Conservation (phyloP, 441 rosid species). For the Mallotus japonicus region DNA sequence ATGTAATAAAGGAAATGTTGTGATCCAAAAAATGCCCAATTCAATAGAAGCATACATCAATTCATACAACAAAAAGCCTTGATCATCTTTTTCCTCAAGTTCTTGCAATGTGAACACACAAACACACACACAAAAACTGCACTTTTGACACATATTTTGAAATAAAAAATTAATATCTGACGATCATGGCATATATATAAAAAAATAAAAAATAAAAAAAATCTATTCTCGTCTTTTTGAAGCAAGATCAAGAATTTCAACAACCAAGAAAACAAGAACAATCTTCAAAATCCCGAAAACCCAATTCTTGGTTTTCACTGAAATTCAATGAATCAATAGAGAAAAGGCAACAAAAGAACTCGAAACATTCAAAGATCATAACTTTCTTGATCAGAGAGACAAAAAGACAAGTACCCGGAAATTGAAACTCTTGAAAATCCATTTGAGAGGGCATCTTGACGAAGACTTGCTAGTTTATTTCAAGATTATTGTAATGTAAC, state of each 20-base stretch:
- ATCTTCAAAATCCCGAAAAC: no score
- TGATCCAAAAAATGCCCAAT: neutral
- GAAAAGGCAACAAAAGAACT: neutral
- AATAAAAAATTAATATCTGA: neutral
- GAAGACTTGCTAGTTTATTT: neutral
- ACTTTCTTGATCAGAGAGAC: neutral
- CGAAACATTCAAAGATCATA: neutral
- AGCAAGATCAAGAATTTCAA: neutral
- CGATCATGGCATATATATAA: no score
- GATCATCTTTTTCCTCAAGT: neutral
- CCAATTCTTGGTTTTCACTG: neutral
- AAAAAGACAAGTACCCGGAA: conserved; percentile 22
- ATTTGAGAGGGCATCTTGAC: conserved; percentile 18
- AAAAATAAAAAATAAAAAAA: neutral
- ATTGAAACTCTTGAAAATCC: conserved; percentile 24
- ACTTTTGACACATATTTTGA: neutral
- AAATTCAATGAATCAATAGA: neutral
- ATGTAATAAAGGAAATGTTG: neutral
- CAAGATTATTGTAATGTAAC: neutral
- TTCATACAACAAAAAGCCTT: neutral
- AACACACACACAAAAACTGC: no score
- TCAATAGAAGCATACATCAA: neutral
- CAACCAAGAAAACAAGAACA: neutral
- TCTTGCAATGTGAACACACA: neutral
- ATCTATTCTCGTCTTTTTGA: neutral